These are phyloP conservation scores for Glarea lozoyensis DNA, from an alignment of 495 filamentous ascomycete genomes.

Conservation along the genomic window DNA sequence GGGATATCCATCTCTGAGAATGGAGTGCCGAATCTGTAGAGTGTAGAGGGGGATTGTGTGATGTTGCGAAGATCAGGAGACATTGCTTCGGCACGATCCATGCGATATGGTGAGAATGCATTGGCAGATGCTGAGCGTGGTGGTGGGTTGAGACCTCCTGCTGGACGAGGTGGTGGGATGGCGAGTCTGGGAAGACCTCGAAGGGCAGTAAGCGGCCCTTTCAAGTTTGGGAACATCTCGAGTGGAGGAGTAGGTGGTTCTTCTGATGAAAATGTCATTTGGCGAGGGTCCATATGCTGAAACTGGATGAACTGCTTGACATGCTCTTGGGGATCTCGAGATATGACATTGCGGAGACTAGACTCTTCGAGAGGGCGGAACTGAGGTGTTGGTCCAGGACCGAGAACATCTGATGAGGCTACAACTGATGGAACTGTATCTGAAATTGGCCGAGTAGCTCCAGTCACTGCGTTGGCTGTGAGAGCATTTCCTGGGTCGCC, in stretches of 20 bases:
- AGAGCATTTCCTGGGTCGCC: conserved; percentile 64
- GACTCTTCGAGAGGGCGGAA: conserved; percentile 63
- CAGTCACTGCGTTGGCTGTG: conserved; percentile 38
- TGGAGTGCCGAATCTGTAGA: conserved; percentile 70
- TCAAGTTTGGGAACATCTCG: conserved; percentile 32
- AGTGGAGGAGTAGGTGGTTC: conserved; percentile 46
- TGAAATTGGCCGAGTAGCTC: conserved; percentile 45
- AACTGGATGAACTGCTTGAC: conserved; percentile 80
- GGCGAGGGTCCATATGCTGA: conserved; percentile 43
- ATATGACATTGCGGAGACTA: conserved; percentile 53
- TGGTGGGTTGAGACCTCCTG: too few relatives aligned
- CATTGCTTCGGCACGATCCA: conserved; percentile 38
- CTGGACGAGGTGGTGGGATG: conserved; percentile 32
- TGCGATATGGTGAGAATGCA: conserved; percentile 39
- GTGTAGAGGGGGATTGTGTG: conserved; percentile 31
- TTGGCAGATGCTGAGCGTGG: conserved; percentile 24
- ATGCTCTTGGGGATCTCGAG: conserved; percentile 80
- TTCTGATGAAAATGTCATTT: conserved; percentile 34
- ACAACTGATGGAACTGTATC: conserved; percentile 68
- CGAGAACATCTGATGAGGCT: conserved; percentile 84
- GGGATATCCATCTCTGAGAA: conserved; percentile 89
- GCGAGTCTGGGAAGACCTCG: conserved; percentile 28
- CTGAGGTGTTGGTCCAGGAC: conserved; percentile 49
- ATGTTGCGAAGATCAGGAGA: conserved; percentile 35
- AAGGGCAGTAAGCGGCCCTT: conserved; percentile 17